Percentiles rank a stretch among this genome's conserved stretches.
phyloP scores from a whole-genome alignment of 1,139 yeast species.

The Yamadazyma atmosphaerica region DNA sequence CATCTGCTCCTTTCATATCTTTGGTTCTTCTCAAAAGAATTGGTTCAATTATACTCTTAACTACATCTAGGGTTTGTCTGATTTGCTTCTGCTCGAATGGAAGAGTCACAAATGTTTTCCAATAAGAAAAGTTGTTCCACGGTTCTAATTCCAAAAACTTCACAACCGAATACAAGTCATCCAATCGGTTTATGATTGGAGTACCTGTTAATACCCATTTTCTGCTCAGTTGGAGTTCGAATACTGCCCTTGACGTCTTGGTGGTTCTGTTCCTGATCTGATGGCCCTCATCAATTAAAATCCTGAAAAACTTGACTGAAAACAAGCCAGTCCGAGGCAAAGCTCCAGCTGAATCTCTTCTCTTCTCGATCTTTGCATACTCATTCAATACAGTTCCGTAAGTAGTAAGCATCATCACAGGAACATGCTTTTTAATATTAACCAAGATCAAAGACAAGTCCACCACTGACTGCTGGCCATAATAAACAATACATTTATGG shows the following conservation, averaged over 20 bases:
- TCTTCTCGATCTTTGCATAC: slow-evolving; percentile 44
- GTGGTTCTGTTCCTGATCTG: slow-evolving; percentile 80
- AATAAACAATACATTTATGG: slow-evolving; percentile 59
- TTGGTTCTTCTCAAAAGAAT: slow-evolving; percentile 83
- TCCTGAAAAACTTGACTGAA: slow-evolving; percentile 72
- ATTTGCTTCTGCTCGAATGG: slow-evolving; percentile 80
- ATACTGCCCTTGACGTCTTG: slow-evolving; percentile 78
- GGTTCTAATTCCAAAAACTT: slow-evolving; percentile 80
- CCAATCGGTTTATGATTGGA: slow-evolving; percentile 85
- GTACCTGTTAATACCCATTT: slow-evolving; percentile 94
- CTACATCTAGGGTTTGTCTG: slow-evolving; percentile 74
- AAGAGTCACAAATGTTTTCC: slow-evolving; percentile 84
- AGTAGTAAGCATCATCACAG: slow-evolving; percentile 79
- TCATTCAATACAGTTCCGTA: slow-evolving; percentile 88
- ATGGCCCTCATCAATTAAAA: slow-evolving; percentile 92
- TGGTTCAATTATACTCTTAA: slow-evolving; percentile 84
- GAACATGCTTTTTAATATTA: slow-evolving; percentile 40
- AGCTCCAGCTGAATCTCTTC: slow-evolving; percentile 29
- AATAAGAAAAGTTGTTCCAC: slow-evolving; percentile 82
- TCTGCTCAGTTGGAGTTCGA: slow-evolving; percentile 60
- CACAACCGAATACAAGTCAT: slow-evolving; percentile 79
- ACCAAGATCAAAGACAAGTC: slow-evolving; percentile 49
- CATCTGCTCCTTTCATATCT: slow-evolving; percentile 73
- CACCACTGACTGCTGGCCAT: slow-evolving; percentile 61
- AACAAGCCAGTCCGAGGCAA: slow-evolving; percentile 55